Conservation (phyloP, 2,329 filamentous ascomycete species). For the Exophiala dermatitidis region DNA sequence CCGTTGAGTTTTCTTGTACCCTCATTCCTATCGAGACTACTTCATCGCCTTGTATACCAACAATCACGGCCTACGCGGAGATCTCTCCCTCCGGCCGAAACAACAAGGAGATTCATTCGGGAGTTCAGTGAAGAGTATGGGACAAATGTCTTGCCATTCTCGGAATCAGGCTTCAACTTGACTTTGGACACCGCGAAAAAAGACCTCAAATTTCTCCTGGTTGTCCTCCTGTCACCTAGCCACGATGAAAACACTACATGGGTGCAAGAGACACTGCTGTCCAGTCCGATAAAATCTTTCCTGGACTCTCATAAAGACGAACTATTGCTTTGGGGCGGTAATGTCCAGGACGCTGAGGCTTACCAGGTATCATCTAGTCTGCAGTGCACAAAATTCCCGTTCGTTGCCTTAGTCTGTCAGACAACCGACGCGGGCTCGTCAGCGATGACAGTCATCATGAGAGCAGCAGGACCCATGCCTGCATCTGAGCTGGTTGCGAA, state of each 20-base stretch:
- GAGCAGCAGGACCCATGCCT: slow-evolving; percentile 65
- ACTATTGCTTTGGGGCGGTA: slow-evolving; percentile 85
- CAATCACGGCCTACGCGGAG: slow-evolving; percentile 50
- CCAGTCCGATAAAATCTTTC: slow-evolving; percentile 65
- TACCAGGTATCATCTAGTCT: slow-evolving; percentile 87
- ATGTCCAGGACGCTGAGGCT: slow-evolving; percentile 84
- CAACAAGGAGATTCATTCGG: slow-evolving; percentile 76
- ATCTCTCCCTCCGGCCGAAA: slow-evolving; percentile 75
- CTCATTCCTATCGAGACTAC: slow-evolving; percentile 48
- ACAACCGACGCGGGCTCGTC: slow-evolving; percentile 65
- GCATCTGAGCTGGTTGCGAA: slow-evolving; percentile 67
- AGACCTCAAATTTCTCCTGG: slow-evolving; percentile 84
- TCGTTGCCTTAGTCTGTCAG: slow-evolving; percentile 76
- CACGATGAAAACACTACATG: slow-evolving; percentile 86
- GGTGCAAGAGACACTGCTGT: slow-evolving; percentile 71
- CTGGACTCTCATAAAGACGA: slow-evolving; percentile 69
- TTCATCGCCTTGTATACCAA: slow-evolving; percentile 74
- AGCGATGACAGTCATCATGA: slow-evolving; percentile 82
- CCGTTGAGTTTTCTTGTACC: slow-evolving; percentile 75
- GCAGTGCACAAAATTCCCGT: slow-evolving; percentile 86
- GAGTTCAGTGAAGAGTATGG: slow-evolving; percentile 96
- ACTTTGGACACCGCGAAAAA: slow-evolving; percentile 84
- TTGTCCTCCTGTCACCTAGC: slow-evolving; percentile 81
- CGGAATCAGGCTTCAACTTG: slow-evolving; percentile 84
- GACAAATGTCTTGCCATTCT: slow-evolving; percentile 62